phyloP scores from a whole-genome alignment of 78 protist species.

The Planoprotostelium fungivorum region DNA sequence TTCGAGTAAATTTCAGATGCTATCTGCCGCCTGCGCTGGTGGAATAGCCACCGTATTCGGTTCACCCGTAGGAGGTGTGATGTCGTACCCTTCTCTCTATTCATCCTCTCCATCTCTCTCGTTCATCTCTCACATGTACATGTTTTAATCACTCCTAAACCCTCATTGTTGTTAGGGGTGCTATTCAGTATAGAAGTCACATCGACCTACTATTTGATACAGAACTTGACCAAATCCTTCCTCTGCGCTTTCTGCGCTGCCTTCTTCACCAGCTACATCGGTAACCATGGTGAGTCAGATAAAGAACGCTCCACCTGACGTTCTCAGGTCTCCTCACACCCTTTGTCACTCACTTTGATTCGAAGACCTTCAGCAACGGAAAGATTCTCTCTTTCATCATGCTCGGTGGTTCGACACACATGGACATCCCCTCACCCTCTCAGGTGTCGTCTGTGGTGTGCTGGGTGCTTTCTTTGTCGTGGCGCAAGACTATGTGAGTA shows the following conservation, averaged over 20 bases:
- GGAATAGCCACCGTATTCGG: slow-evolving; percentile 84
- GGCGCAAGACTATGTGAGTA: not conserved
- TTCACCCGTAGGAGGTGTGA: slow-evolving; percentile 82
- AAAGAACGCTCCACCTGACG: too few relatives aligned
- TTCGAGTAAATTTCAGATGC: slow-evolving; percentile 40
- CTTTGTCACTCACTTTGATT: not conserved
- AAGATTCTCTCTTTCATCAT: not conserved
- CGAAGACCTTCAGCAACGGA: not conserved
- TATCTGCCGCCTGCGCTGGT: slow-evolving; percentile 75
- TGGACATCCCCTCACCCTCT: not conserved
- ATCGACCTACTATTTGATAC: slow-evolving; percentile 65
- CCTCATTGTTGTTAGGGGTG: slow-evolving; percentile 5
- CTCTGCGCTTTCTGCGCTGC: not conserved
- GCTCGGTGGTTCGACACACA: not conserved
- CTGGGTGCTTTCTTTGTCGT: not conserved
- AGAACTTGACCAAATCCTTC: slow-evolving; percentile 4
- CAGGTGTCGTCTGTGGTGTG: not conserved
- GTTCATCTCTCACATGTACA: not conserved
- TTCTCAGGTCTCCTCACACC: not conserved
- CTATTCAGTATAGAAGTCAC: slow-evolving; percentile 79
- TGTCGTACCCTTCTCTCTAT: not conserved
- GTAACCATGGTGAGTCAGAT: not conserved
- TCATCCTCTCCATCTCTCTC: too few relatives aligned
- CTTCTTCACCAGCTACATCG: not conserved
- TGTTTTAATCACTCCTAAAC: not conserved